phyloP scores from a whole-genome alignment of 2,329 filamentous ascomycete species.

The Apiospora aurea region DNA sequence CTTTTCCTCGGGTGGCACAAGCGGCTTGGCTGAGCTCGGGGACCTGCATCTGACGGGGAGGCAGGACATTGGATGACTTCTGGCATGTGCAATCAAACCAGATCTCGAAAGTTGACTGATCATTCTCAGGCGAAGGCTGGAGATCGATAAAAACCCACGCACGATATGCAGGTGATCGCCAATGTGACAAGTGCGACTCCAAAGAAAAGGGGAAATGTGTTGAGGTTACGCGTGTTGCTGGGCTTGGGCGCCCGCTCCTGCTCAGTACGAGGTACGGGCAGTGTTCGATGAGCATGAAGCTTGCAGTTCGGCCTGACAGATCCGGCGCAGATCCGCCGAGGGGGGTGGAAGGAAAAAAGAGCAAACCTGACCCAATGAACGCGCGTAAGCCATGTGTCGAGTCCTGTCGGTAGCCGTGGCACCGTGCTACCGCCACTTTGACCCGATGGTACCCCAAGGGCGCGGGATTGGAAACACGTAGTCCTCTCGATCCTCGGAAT shows the following conservation, averaged over 20 bases:
- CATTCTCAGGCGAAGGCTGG: neutral
- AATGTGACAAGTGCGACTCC: neutral
- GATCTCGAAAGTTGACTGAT: conserved; percentile 15
- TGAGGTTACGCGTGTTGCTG: neutral
- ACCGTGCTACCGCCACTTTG: neutral
- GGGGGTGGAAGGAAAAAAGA: neutral
- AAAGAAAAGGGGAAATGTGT: neutral
- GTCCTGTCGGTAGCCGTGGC: neutral
- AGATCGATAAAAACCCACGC: neutral
- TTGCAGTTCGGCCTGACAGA: conserved; percentile 7
- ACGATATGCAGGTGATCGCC: conserved; percentile 12
- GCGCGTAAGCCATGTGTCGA: conserved; percentile 20
- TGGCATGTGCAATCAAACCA: neutral
- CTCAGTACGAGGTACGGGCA: neutral
- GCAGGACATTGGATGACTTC: neutral
- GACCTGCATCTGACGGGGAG: conserved; percentile 18
- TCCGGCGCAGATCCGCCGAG: conserved; percentile 16
- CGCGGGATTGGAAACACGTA: conserved; percentile 20
- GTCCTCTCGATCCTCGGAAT: neutral
- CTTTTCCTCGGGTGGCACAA: neutral
- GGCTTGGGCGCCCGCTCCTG: neutral
- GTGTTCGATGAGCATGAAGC: conserved; percentile 2
- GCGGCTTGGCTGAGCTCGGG: conserved; percentile 10
- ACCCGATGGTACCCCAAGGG: neutral
- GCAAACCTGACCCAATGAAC: conserved; percentile 5